phyloP scores from a whole-genome alignment of 495 filamentous ascomycete genomes.

The Evansstolkia leycettana region DNA sequence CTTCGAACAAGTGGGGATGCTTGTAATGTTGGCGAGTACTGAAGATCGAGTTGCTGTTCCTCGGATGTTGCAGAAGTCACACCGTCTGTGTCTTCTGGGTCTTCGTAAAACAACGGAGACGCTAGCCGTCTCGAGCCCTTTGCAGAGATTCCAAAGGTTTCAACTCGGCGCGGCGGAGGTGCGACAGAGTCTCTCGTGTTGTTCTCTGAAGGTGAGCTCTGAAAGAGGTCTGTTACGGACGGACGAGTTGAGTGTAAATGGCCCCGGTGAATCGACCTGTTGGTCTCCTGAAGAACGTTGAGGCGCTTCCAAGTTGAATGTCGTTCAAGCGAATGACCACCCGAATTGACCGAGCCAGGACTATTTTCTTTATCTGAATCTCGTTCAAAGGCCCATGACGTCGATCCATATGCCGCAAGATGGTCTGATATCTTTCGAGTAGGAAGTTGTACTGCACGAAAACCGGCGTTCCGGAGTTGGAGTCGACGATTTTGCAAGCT shows the following conservation, averaged over 20 bases:
- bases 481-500: conserved; percentile 16
- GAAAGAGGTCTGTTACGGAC: not conserved
- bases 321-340: not conserved
- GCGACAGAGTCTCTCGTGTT: not conserved
- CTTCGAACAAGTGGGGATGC: not conserved
- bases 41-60: no score
- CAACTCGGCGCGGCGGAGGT: no score
- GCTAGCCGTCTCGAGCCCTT: not conserved
- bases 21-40: not conserved
- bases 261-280: not conserved
- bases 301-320: no score
- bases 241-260: not conserved
- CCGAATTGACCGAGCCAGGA: not conserved
- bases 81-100: not conserved
- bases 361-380: conserved; percentile 5
- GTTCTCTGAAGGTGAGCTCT: not conserved
- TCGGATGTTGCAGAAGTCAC: no score
- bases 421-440: conserved; percentile 8
- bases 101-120: not conserved
- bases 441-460: conserved; percentile 13
- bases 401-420: conserved; percentile 3
- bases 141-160: no score
- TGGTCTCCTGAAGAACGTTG: not conserved
- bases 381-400: conserved; percentile 2
- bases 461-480: conserved; percentile 22